phyloP scores from a whole-genome alignment of 768 basidiomycete species.

The Russula ochroleuca region DNA sequence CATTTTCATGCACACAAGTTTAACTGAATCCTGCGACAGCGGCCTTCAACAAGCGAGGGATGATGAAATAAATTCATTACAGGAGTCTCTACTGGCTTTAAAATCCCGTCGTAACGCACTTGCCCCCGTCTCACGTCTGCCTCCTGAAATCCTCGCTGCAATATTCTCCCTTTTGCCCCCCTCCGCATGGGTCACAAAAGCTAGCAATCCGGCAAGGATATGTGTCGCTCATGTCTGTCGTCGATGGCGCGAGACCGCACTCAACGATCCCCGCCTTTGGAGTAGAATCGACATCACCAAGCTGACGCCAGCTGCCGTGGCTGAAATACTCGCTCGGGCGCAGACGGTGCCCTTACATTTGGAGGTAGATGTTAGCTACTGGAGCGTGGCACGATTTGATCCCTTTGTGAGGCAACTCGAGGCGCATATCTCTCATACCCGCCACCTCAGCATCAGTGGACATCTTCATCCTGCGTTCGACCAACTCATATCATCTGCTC shows the following conservation, averaged over 20 bases:
- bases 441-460: neutral
- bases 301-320: neutral
- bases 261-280: constrained; percentile 15
- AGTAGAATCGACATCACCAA: constrained; percentile 9
- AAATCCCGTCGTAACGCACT: constrained; percentile 16
- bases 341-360: constrained; percentile 7
- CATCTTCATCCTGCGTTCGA: neutral
- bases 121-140: constrained; percentile 14
- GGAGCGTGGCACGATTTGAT: neutral
- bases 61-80: constrained; percentile 8
- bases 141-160: neutral
- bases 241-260: constrained; percentile 21
- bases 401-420: neutral
- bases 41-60: constrained; percentile 8
- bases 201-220: neutral
- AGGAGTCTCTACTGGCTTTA: neutral
- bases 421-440: constrained; percentile 5
- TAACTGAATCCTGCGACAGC: neutral
- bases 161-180: constrained; percentile 15
- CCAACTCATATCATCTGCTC: neutral
- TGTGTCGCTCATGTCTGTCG: constrained; percentile 20
- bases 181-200: neutral
- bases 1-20: neutral
- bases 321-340: constrained; percentile 13
- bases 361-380: neutral